These are phyloP conservation scores for Xylariomycetidae sp. DNA, from an alignment of 2,329 filamentous ascomycete species.

Conservation along the genomic window DNA sequence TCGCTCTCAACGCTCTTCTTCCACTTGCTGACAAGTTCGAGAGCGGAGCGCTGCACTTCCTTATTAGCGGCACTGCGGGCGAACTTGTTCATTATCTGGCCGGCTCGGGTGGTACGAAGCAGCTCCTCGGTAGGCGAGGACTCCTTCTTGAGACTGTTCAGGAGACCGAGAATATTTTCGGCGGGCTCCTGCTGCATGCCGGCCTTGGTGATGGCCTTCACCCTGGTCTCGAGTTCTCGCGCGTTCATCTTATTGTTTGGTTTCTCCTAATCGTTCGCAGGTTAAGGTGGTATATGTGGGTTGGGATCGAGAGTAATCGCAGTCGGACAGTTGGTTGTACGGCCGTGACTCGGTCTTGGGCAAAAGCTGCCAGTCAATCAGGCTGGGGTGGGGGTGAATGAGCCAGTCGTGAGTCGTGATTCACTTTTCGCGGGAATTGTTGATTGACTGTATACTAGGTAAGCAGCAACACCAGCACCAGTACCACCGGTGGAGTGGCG, in stretches of 20 bases:
- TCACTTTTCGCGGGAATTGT: no score
- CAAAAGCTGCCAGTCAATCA: no score
- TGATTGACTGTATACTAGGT: no score
- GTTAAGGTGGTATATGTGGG: neutral
- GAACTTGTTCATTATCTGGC: conserved; percentile 81
- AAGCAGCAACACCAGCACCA: no score
- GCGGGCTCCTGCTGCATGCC: conserved; percentile 69
- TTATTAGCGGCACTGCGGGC: conserved; percentile 74
- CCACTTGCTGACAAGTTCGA: conserved; percentile 85
- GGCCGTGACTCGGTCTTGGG: no score
- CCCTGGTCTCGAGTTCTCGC: conserved; percentile 73
- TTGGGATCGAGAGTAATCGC: neutral
- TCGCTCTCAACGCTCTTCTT: conserved; percentile 69
- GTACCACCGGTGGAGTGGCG: no score
- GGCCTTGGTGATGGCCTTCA: conserved; percentile 78
- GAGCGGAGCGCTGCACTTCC: conserved; percentile 71
- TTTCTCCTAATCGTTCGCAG: conserved; percentile 55
- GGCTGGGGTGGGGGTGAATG: no score
- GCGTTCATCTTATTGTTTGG: conserved; percentile 62
- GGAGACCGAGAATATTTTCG: conserved; percentile 64
- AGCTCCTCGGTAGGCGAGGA: conserved; percentile 84
- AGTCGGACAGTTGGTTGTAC: no score
- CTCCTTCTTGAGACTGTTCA: conserved; percentile 75
- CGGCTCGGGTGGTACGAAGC: conserved; percentile 83
- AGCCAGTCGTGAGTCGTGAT: no score